These are phyloP conservation scores for Byssothecium circinans DNA, from an alignment of 2,329 filamentous ascomycete genomes.

Conservation along the genomic window DNA sequence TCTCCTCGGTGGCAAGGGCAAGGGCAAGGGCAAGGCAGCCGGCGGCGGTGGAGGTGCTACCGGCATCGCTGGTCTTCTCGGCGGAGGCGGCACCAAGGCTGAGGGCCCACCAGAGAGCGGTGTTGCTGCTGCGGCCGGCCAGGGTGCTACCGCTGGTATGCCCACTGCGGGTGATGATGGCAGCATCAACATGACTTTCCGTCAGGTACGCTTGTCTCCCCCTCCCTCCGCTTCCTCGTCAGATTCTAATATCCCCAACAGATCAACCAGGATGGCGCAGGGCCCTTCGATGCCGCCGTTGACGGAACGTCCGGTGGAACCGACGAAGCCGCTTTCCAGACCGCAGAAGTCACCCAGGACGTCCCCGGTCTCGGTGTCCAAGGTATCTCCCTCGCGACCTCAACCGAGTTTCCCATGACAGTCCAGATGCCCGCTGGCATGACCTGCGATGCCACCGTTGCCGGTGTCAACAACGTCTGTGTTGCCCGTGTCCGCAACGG, in stretches of 20 bases:
- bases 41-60: conserved; percentile 27
- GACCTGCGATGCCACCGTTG: conserved; percentile 65
- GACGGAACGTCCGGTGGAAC: conserved; percentile 67
- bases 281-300: conserved; percentile 62
- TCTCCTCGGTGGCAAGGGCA: conserved; percentile 37
- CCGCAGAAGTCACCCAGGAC: conserved; percentile 60
- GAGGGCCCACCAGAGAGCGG: conserved; percentile 54
- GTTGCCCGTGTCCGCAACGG: conserved; percentile 66
- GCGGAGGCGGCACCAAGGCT: conserved; percentile 51
- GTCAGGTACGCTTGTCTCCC: conserved; percentile 48
- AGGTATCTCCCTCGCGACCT: conserved; percentile 60
- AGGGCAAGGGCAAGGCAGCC: conserved; percentile 16
- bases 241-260: conserved; percentile 11
- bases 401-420: conserved; percentile 65
- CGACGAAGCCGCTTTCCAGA: conserved; percentile 61
- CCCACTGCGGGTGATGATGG: conserved; percentile 65
- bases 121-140: conserved; percentile 58
- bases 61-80: conserved; percentile 34
- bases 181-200: conserved; percentile 64
- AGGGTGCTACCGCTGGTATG: conserved; percentile 57
- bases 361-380: conserved; percentile 61
- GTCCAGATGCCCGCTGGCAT: conserved; percentile 68
- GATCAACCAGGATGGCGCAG: conserved; percentile 71
- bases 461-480: conserved; percentile 64
- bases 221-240: not conserved